Conservation (phyloP, 75 land plant species). For the Pseudotsuga menziesii region DNA sequence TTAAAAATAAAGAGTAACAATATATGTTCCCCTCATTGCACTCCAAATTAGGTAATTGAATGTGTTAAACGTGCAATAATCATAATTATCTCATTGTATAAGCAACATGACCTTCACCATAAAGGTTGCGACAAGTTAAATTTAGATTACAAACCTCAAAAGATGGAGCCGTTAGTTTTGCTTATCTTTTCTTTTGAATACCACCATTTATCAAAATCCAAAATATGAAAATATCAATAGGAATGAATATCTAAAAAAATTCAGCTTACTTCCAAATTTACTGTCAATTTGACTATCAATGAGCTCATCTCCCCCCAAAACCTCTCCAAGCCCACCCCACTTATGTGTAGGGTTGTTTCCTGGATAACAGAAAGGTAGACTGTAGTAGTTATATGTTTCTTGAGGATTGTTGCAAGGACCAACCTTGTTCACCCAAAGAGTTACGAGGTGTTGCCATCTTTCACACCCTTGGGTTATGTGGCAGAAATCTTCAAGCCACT, state of each 20-base stretch:
- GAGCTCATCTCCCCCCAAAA: conserved; percentile 54
- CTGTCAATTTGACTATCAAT: conserved; percentile 54
- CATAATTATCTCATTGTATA: neutral
- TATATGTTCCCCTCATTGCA: too few species aligned
- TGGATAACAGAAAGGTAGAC: conserved; percentile 47
- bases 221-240: neutral
- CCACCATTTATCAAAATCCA: neutral
- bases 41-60: too few species aligned
- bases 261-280: conserved; percentile 46
- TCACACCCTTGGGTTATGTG: too few species aligned
- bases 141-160: neutral
- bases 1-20: too few species aligned
- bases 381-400: conserved; percentile 61
- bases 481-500: too few species aligned
- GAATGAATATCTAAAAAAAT: neutral
- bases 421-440: conserved; percentile 54
- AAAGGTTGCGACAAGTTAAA: neutral
- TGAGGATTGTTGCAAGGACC: conserved; percentile 57
- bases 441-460: conserved; percentile 28
- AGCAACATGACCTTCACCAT: neutral
- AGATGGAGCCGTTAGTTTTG: neutral
- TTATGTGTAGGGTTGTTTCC: conserved; percentile 30
- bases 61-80: neutral
- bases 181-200: neutral
- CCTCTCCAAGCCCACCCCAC: conserved; percentile 66